Base-by-base conservation (phyloP, 768 basidiomycete species). In the Sutorius australiensis region DNA sequence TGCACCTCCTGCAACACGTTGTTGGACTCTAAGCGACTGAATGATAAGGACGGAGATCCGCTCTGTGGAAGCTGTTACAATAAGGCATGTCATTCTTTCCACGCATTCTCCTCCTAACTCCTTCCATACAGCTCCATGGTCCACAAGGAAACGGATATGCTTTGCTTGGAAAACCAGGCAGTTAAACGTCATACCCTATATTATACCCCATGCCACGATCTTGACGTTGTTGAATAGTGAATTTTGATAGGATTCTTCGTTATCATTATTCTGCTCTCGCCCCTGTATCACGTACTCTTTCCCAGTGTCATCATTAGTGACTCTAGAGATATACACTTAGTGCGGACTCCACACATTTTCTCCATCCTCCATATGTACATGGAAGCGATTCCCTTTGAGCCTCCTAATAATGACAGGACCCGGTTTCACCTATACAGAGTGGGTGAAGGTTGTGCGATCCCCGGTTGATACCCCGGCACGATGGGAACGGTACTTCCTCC, bases 101-200 rank as follows among this genome's bases (percentile, higher is more conserved):
- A 32, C 9, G 0, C 21, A 32, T 12, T 14, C 52, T 37, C 17
- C n/a, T 37, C 30, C 3, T 58, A n/a, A 58, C n/a, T 3, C 10
- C 33, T 41, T 37, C 17, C 28, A n/a, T 52, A 13, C 57, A 91
- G 89, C 70, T 82, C 54, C 79, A 89, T 60, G 88, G 88, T 5
- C 88, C 88, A 0, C 80, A 81, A 63, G 88, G 88, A 19, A 77
- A 72, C 53, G 89, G 88, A 21, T 90, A 90, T 65, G 89, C 87
- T n/a, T 66, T 90, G 32, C 67, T 86, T 3, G 80, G 81, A 28
- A 78, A 77, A 54, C 70, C 75, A 0, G 78, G 79, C 28, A 75
- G 75, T 48, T 80, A 40, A 62, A 41, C 30, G 12, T 31, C 36
- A 16, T 31, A 37, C 47, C 13, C 33, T n/a, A 50, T 50, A 47